Conservation (phyloP, 352 stramenopile species). For the Pythium periplocum region DNA sequence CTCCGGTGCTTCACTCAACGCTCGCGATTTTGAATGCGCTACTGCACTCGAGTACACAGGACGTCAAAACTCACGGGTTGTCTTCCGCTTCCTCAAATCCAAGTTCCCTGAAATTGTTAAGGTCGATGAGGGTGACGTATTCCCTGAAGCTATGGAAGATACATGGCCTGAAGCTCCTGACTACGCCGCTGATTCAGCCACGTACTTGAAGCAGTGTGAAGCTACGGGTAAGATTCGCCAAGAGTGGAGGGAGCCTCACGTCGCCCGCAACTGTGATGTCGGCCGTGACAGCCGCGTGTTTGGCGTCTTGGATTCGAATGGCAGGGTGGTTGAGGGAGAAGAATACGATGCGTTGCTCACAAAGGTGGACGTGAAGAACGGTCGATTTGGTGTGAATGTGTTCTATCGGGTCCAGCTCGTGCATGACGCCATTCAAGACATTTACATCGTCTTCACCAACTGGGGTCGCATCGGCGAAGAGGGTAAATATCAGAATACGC, state of each 20-base stretch:
- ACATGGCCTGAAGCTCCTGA: slow-evolving; percentile 16
- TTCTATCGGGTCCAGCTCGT: slow-evolving; percentile 60
- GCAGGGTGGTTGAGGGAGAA: slow-evolving; percentile 9
- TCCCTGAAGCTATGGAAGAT: slow-evolving; percentile 9
- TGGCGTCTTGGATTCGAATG: slow-evolving; percentile 10
- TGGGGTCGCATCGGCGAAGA: slow-evolving; percentile 55
- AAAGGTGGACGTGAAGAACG: slow-evolving; percentile 62
- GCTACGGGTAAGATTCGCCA: slow-evolving; percentile 34
- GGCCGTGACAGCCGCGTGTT: slow-evolving; percentile 31
- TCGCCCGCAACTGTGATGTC: slow-evolving; percentile 45
- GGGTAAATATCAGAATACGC: slow-evolving; percentile 62
- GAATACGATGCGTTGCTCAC: slow-evolving; percentile 40
- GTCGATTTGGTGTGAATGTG: slow-evolving; percentile 51
- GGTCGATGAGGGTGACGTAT: slow-evolving; percentile 12
- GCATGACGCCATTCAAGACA: slow-evolving; percentile 39
- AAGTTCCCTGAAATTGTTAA: slow-evolving; percentile 17
- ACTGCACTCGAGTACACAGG: slow-evolving; percentile 39
- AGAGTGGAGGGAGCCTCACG: slow-evolving; percentile 22
- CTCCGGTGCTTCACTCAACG: slow-evolving; percentile 21
- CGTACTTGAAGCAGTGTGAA: slow-evolving; percentile 40
- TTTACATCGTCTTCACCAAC: slow-evolving; percentile 66
- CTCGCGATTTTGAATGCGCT: slow-evolving; percentile 21
- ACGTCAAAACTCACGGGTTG: slow-evolving; percentile 30
- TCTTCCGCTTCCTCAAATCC: slow-evolving; percentile 34
- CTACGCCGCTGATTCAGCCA: slow-evolving; percentile 31